Base-by-base conservation (phyloP, 2,329 filamentous ascomycete species). In the Stagonosporopsis vannaccii region DNA sequence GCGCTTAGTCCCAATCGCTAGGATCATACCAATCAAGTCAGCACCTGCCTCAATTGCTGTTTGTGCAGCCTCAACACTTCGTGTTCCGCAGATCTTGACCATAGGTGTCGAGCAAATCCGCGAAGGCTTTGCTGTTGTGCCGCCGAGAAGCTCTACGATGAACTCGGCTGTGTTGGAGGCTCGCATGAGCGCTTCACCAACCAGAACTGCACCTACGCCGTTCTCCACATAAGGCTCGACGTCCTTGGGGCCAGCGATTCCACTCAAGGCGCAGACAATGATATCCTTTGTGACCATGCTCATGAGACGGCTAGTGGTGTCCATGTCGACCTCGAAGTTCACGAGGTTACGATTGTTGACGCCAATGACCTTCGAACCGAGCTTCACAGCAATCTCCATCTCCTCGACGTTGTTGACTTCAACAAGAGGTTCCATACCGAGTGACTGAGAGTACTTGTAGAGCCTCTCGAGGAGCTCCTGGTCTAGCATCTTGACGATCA, bases 401-500 rank as follows among this genome's bases (percentile, higher is more conserved):
- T 99, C 95, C 45, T 95, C 91, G 0, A 89, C 87, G 37, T 90
- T 99, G 72, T 99, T 96, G 25, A 99, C 95, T 75, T 99, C 95
- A 1, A 99, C 95, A 26, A 99, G 79, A 30, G 95, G 95, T 78
- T 99, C 96, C 95, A 99, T 99, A 17, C 93, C 94, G 2, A 99
- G 82, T 2, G 89, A 92, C 39, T 87, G 83, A 1, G 92, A 97
- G 79, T 98, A 99, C 54, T 87, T 84, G 80, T 97, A 99, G 11
- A 99, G 81, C 40, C 86, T 84, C 56, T 87, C 87, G 28, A 99
- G 82, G 4, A 90, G 82, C 25, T 87, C 85, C 23, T 85, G 80
- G 58, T 94, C 89, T 11, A 99, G 85, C 95, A 99, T 99, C 81
- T 99, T 99, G 47, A 99, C 95, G 65, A 99, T 99, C 19, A 99